Evolutionary conservation across 176 grass and related monocot species (phyloP), one percentile per base, ranked within the genome.

Genomic region (Ensete glaucum): DNA sequence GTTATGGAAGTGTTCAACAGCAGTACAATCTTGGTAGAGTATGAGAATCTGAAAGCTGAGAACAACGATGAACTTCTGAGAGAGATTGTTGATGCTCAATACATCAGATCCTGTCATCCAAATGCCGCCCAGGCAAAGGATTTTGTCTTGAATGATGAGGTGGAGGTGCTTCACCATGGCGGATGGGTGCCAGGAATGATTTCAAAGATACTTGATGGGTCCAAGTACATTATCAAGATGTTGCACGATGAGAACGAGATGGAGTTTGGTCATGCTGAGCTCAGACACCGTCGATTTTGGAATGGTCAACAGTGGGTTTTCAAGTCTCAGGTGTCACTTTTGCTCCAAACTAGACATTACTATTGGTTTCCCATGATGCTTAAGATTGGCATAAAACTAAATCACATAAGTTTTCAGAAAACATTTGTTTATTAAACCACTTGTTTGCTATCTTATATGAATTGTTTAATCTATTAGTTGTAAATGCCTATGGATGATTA

Each of bases 71-170:
- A 75, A 2, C 25, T 63, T 9, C 24, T 76, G 3, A 72, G 23
- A 9, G 90, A 92, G 74, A 87, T 87, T 75, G 79, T 92, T 70
- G 77, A 92, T 64, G 86, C 72, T 69, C 22, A 59, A 1, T 92
- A 85, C 59, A 85, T 92, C 43, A 77, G 90, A 50, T 76, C 84
- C 0, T 69, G 79, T 8, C 79, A 74, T 1, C 76, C 82, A 77
- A 81, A 9, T 9, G 11, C 0, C 80, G 73, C 1, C 3, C 2
- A 15, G 49, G 69, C 1, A 43, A 81, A 9, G 74, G 82, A 69
- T 85, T 89, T 81, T 72, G 2, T 13, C 59, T 80, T 14, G 4
- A 1, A 23, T 0, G 80, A 85, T 0, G 77, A 76, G 0, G 84
- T 92, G 1, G 87, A 92, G 82, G 80, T 26, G 0, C 84, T 89